Evolutionary conservation across 129 eudicot genomes (phyloP), one percentile per base, ranked within the genome.

Genomic region (Flaveria linearis): DNA sequence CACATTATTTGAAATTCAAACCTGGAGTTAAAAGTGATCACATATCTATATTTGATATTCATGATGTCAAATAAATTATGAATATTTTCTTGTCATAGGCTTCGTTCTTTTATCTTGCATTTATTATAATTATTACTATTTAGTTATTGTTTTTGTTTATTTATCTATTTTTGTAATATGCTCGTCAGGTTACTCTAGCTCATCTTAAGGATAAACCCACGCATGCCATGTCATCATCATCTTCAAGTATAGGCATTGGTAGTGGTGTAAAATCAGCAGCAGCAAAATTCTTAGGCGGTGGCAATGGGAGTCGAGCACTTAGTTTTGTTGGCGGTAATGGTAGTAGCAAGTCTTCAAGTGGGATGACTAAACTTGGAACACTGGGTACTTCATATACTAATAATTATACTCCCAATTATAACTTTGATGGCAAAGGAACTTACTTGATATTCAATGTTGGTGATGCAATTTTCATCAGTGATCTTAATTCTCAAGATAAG

Each of bases 261-360:
- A 82, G 97, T 81, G 97, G 98, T 13, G 92, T 90, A 71, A 87
- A 88, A 84, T 90, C 97, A 56, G 97, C 96, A 73, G 98, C 98
- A 26, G 98, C 97, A 46, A 88, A 88, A 71, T 63, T 93, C 13
- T 87, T 88, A 81, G 87, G 98, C 76, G 86, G 88, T 11, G 97
- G 93, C 3, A 93, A 93, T 81, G 97, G 98, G 50, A 87, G 92
- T 72, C 68, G 87, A 66, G 85, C 95, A 57, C 92, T 93, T 83
- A 84, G 96, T 85, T 88, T 93, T 85, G 92, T 85, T 69, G 97
- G 91, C 17, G 98, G 92, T n/a, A 93, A 93, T 28, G 97, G 97
- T 74, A 84, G 89, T 18, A 88, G 86, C 77, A 93, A 90, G 78
- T 78, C 88, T 13, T 60, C 81, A 43, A 84, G 89, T 83, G 88